Conservation (phyloP, 495 filamentous ascomycete species). For the Penicillium antarcticum region DNA sequence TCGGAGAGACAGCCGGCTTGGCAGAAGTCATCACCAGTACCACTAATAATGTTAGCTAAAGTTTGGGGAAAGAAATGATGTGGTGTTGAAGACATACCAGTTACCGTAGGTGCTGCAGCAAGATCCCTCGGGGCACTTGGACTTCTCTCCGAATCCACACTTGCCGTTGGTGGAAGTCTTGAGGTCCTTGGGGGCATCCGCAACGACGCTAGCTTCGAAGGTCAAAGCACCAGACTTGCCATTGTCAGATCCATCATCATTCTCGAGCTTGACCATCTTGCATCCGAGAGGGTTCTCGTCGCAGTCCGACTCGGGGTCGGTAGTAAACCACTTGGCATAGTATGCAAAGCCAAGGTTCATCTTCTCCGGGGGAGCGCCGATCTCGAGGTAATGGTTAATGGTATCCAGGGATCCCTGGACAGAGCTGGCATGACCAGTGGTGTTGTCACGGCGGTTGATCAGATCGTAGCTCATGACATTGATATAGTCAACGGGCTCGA, state of each 20-base stretch:
- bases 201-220: constrained; percentile 47
- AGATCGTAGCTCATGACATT: constrained; percentile 82
- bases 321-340: constrained; percentile 71
- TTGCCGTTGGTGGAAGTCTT: constrained; percentile 41
- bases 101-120: constrained; percentile 39
- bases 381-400: constrained; percentile 57
- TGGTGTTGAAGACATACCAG: constrained; percentile 25
- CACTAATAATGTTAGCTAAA: constrained; percentile 12
- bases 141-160: constrained; percentile 25
- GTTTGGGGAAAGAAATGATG: neutral
- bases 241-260: constrained; percentile 60
- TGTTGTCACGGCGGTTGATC: constrained; percentile 69
- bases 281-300: constrained; percentile 56
- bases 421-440: constrained; percentile 65
- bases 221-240: constrained; percentile 61
- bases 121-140: constrained; percentile 31
- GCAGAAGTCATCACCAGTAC: constrained; percentile 37
- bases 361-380: constrained; percentile 53
- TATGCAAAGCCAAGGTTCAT: constrained; percentile 73
- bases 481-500: constrained; percentile 63
- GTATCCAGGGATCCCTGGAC: constrained; percentile 51
- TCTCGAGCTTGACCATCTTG: constrained; percentile 58
- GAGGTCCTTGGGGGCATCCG: constrained; percentile 41
- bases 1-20: constrained; percentile 36
- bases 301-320: constrained; percentile 46